phyloP scores from a whole-genome alignment of 140 eudicot genomes.

The Anethum foeniculum region DNA sequence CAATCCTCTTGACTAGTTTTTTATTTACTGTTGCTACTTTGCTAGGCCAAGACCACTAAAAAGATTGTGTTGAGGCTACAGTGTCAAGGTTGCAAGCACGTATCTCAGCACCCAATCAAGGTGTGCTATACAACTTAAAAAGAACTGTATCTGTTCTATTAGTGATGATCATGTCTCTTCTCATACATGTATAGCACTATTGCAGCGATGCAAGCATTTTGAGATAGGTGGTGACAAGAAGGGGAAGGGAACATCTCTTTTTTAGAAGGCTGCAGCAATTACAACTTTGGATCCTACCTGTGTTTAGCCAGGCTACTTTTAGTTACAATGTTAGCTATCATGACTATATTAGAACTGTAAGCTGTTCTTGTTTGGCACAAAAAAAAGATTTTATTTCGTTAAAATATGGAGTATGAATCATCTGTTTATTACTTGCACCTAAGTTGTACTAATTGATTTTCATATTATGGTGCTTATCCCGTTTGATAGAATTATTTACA shows the following conservation, averaged over 20 bases:
- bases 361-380: neutral
- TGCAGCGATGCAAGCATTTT: slow-evolving; percentile 18
- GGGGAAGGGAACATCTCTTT: slow-evolving; percentile 15
- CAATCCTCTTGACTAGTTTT: neutral
- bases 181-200: neutral
- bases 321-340: neutral
- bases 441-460: neutral
- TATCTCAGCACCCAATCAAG: slow-evolving; percentile 18
- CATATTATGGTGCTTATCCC: too few species aligned
- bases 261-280: neutral
- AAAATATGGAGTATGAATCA: neutral
- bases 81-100: slow-evolving; percentile 17
- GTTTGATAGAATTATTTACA: too few species aligned
- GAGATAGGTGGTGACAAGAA: slow-evolving; percentile 16
- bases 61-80: slow-evolving; percentile 16
- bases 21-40: neutral
- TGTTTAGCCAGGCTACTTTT: neutral
- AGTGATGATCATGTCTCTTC: neutral
- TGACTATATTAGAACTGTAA: neutral
- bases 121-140: neutral
- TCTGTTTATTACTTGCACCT: neutral
- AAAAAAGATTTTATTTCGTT: neutral
- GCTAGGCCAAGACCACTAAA: slow-evolving; percentile 11
- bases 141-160: neutral
- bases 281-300: neutral